These are phyloP conservation scores for Monosporascus sp. DNA, from an alignment of 2,329 filamentous ascomycete genomes.

Conservation along the genomic window DNA sequence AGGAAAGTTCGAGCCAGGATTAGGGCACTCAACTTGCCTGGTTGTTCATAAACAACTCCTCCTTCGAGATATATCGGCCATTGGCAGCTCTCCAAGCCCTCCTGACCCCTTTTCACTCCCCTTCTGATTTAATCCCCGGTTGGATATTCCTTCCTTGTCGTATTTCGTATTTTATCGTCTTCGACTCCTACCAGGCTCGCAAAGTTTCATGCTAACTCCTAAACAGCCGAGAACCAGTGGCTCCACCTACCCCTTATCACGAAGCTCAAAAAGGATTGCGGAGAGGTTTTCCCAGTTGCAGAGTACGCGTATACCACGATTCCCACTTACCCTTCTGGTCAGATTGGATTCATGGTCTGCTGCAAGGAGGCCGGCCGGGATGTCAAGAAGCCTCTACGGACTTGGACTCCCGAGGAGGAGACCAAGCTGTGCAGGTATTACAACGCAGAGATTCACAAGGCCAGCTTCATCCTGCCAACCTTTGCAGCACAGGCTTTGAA, in stretches of 20 bases:
- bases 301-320: conserved; percentile 99
- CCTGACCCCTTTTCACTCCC: conserved; percentile 6
- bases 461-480: conserved; percentile 85
- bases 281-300: conserved; percentile 92
- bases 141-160: not conserved
- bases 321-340: conserved; percentile 95
- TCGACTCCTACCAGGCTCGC: not conserved
- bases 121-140: not conserved
- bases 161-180: not conserved
- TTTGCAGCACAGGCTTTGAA: conserved; percentile 77
- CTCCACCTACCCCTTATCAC: conserved; percentile 91
- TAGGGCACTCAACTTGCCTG: conserved; percentile 29
- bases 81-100: conserved; percentile 7
- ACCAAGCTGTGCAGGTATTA: conserved; percentile 93
- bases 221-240: conserved; percentile 95
- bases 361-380: conserved; percentile 85
- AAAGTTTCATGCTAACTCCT: not conserved
- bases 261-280: conserved; percentile 94
- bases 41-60: conserved; percentile 19
- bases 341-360: conserved; percentile 99
- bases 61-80: conserved; percentile 6
- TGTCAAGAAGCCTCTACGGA: conserved; percentile 77
- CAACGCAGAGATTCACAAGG: conserved; percentile 93
- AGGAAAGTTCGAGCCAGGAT: conserved; percentile 30
- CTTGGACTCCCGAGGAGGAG: conserved; percentile 83